phyloP scores from a whole-genome alignment of 176 grass and related monocot species.

The Cocos nucifera region DNA sequence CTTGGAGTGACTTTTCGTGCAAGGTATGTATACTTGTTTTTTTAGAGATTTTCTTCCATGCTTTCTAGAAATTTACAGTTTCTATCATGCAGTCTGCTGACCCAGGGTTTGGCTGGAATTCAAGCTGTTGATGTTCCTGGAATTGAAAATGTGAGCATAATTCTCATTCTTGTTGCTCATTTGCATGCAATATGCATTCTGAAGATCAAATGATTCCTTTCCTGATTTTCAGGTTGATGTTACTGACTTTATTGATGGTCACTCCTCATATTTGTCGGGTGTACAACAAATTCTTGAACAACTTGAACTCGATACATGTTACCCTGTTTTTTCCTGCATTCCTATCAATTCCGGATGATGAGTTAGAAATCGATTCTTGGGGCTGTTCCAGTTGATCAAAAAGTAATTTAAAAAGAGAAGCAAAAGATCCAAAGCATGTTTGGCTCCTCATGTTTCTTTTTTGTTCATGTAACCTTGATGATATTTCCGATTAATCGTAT shows the following conservation, averaged over 20 bases:
- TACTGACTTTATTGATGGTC: conserved; percentile 51
- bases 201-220: background rate
- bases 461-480: too few relatives aligned
- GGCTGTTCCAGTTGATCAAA: too few relatives aligned
- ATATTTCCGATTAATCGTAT: too few relatives aligned
- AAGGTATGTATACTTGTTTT: too few relatives aligned
- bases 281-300: conserved; percentile 43
- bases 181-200: background rate
- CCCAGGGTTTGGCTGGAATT: conserved; percentile 91
- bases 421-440: too few relatives aligned
- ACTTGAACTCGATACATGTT: conserved; percentile 62
- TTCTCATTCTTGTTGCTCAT: background rate
- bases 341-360: conserved; percentile 18
- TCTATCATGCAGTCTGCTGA: conserved; percentile 47
- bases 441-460: too few relatives aligned
- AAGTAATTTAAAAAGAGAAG: too few relatives aligned
- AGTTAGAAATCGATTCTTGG: background rate
- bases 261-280: conserved; percentile 55
- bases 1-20: too few relatives aligned
- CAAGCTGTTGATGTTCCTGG: conserved; percentile 62
- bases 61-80: too few relatives aligned
- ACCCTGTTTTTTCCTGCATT: conserved; percentile 37
- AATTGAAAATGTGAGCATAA: conserved; percentile 57
- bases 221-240: conserved; percentile 53
- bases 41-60: too few relatives aligned